A percentile compares a stretch with the other conserved stretches of the same genome.
phyloP scores from a whole-genome alignment of 176 grass and related monocot genomes.

The Aegilops longissima region DNA sequence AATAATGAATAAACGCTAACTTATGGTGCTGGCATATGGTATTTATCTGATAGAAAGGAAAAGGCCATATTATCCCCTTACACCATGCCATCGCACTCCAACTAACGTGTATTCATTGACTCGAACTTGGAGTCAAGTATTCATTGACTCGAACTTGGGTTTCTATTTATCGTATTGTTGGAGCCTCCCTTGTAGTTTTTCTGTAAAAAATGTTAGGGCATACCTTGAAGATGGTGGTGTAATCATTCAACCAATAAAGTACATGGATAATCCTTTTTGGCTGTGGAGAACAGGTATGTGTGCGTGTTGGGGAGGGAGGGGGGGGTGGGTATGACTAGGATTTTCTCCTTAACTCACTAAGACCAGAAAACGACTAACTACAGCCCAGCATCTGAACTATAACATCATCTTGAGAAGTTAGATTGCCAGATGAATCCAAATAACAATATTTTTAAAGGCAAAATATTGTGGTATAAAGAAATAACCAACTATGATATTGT shows the following conservation, averaged over 20 bases:
- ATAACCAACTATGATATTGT: constrained; percentile 2
- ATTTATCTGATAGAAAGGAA: background rate
- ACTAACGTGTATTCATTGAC: background rate
- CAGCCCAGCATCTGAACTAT: background rate
- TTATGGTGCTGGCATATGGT: background rate
- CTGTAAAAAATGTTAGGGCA: background rate
- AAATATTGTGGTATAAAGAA: background rate
- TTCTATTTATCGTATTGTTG: background rate
- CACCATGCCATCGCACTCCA: background rate
- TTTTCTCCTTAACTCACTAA: background rate
- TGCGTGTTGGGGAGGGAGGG: background rate
- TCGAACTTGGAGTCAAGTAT: background rate
- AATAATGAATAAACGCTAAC: background rate
- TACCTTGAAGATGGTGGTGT: background rate
- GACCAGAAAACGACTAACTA: background rate
- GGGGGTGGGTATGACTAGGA: background rate
- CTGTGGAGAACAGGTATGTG: background rate
- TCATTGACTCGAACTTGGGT: background rate
- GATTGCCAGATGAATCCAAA: background rate
- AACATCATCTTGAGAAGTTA: background rate
- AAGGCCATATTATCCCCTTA: background rate
- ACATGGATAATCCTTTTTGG: background rate
- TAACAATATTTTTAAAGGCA: background rate
- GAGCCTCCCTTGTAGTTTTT: background rate
- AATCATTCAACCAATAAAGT: background rate